Evolutionary conservation across 352 stramenopile species (phyloP), one percentile per base, ranked within the genome.

Genomic region (Phytophthora sp.): DNA sequence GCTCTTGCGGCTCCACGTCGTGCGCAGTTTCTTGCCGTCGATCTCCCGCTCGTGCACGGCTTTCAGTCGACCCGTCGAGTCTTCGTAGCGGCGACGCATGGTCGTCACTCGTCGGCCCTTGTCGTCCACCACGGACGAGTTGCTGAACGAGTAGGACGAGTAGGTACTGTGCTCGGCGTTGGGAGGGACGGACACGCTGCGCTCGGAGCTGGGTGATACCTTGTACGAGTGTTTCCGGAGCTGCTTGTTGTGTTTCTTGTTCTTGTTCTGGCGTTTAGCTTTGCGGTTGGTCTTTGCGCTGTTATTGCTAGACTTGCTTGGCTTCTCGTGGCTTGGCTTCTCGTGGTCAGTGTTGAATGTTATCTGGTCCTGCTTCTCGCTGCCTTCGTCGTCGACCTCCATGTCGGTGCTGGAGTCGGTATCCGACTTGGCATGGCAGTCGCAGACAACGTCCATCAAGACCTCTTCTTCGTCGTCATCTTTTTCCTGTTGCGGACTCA

Each of bases 11-110:
- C 59, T 78, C 83, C 83, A 92, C 20, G 76, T 71, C 28, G 66
- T 78, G 43, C 79, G 70, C 34, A 91, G 13, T 13, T 57, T 67
- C 49, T 75, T 79, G 12, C 59, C 72, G n/a, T 74, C 72, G 2
- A 90, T 55, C 27, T 84, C 50, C 15, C 83, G 78, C 50, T 90
- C 76, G 48, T 90, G 80, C 20, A 87, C 54, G 10, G 78, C 76
- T 73, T 89, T 89, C 37, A 89, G 41, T 18, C 74, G 76, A 9
- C 83, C 80, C 1, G 44, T 77, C 55, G 80, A 87, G 57, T 90
- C 80, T 50, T 69, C 52, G 18, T 69, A 58, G 52, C 66, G 62
- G 21, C 68, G 71, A 8, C 67, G 66, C n/a, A 54, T 77, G 49
- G 44, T 82, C 17, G 54, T 49, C 15, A 84, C 60, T 23, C 52